Evolutionary conservation across 1,139 yeast genomes (phyloP), one percentile per base, ranked within the genome.

Genomic region (Hyphopichia fennica): DNA sequence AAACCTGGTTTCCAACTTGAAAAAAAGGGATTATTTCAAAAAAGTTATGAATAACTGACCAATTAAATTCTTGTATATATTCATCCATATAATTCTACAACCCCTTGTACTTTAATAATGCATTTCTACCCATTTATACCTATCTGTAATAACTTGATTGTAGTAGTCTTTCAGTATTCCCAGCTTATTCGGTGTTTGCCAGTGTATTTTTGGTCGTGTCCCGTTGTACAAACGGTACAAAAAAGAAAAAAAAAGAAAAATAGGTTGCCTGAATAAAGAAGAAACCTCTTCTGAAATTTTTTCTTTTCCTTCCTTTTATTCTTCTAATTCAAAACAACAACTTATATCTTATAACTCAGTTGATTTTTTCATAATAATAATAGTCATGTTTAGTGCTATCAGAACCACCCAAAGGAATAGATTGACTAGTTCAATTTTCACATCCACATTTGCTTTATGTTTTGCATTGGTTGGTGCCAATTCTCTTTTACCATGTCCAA

Each of bases 401-500:
- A 78, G 71, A 61, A 86, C 87, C 23, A 69, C 80, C 5, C 74
- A 75, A 43, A 72, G 87, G 57, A 72, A 73, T 45, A 67, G 68
- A 48, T 68, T 84, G 44, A 83, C 89, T 25, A 77, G 79, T 44
- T 83, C 89, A 20, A 72, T 85, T 45, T 86, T 86, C 63, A 79
- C 84, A 27, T 80, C 90, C n/a, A 85, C 93, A 0, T 84, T 84
- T 53, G 77, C 85, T 29, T 81, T 86, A 25, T 85, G 93, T 37
- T 77, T 85, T 47, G 67, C 82, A 41, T 67, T 87, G 41, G 93
- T 86, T 11, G 81, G 85, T 2, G 84, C 87, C 11, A 85, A 86
- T 51, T 79, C 84, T 15, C 52, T 82, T 14, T 62, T 86, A 39
- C 90, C 90, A n/a, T 86, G 95, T 64, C 95, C 95, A 1, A 84